Base-by-base conservation (phyloP, 2,329 filamentous ascomycete genomes). In the Zymoseptoria passerinii region DNA sequence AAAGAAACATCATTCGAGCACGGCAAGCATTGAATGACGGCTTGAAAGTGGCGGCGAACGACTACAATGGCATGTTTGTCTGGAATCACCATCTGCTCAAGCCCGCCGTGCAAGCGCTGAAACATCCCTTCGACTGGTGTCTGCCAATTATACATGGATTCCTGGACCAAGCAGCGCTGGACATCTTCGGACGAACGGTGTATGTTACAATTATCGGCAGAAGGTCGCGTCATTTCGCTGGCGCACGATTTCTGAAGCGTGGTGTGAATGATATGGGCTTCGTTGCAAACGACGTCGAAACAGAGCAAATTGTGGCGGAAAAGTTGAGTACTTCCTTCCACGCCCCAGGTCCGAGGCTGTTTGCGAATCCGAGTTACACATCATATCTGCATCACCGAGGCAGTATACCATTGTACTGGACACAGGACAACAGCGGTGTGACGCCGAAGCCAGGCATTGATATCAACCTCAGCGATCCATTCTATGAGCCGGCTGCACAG, bases 251-350 rank as follows among this genome's bases (percentile, higher is more conserved):
- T 66, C 76, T 99, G 55, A 99, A 99, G 74, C 86, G 94, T 58
- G 94, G 94, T 29, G 89, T 91, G 52, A 99, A 99, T 68, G 94
- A 99, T 72, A 73, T 92, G 71, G 92, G 94, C 13, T 95, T 95
- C 71, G 94, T 99, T 56, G 95, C 94, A 55, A 99, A 99, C 70
- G 95, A 99, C 73, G 94, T 99, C 23, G 95, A 99, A 75, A 97
- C 94, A 0, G 94, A 99, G 74, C 94, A 99, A 72, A 96, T 99
- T 60, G 92, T 99, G 4, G 94, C 92, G 0, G 94, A 99, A 71
- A 90, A 91, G 67, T 78, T 92, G 54, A 96, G 91, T 0, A 99
- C 94, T 0, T 96, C 94, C 0, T 96, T 99, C 66, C 94, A 99
- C 75, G 88, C 89, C 2, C 90, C 94, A 4, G 92, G 91, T 0